Conservation (phyloP, 371 early-diverging fungal genomes). For the Synchytrium microbalum region DNA sequence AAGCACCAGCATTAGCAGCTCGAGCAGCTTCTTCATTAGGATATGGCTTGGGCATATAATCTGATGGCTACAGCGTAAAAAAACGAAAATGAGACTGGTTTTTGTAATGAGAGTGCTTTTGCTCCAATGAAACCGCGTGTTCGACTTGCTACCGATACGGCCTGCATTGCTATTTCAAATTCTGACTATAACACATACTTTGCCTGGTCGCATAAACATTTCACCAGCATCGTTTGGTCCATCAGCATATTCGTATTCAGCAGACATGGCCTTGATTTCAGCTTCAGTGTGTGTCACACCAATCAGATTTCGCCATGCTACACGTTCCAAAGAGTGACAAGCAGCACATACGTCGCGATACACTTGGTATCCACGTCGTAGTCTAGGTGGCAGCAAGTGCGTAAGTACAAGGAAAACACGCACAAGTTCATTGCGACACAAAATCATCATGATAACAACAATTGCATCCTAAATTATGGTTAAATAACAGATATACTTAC, state of each 20-base stretch:
- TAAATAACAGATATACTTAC: conserved; percentile 43
- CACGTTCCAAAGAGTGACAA: conserved; percentile 91
- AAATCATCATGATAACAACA: not conserved
- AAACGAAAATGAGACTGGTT: conserved; percentile 10
- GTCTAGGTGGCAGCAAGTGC: conserved; percentile 37
- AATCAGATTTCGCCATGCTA: conserved; percentile 91
- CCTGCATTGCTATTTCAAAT: too few species aligned
- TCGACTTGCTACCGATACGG: too few species aligned
- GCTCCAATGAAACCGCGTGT: too few species aligned
- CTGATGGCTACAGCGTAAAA: conserved; percentile 53
- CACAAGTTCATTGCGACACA: conserved; percentile 2
- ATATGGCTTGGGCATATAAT: conserved; percentile 89
- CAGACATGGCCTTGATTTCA: conserved; percentile 91
- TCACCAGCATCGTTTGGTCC: conserved; percentile 93
- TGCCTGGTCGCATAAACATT: conserved; percentile 92
- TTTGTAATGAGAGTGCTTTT: conserved; percentile 6
- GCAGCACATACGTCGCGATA: conserved; percentile 96
- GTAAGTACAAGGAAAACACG: conserved; percentile 4
- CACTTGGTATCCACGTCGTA: conserved; percentile 97
- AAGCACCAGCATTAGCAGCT: conserved; percentile 92
- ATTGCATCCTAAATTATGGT: not conserved
- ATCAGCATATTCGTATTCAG: conserved; percentile 83
- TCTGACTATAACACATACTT: conserved; percentile 44
- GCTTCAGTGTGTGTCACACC: conserved; percentile 85
- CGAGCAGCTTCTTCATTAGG: conserved; percentile 96